Conservation (phyloP, 2,329 filamentous ascomycete species). For the Cadophora sp. region DNA sequence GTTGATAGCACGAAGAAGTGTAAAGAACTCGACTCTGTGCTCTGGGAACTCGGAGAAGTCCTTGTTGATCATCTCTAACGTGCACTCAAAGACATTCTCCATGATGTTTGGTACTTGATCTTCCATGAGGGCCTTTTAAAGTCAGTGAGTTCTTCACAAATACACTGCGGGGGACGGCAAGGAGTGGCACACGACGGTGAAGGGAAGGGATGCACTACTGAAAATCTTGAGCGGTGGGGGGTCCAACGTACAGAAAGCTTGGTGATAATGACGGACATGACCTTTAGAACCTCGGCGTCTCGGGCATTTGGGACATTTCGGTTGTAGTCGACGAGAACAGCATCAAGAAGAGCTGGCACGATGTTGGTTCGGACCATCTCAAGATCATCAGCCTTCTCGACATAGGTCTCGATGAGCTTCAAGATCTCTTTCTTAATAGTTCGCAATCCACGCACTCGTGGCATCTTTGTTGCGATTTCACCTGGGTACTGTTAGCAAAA, state of each 20-base stretch:
- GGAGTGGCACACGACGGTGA: slow-evolving; percentile 30
- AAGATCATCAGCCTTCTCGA: slow-evolving; percentile 96
- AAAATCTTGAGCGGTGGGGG: slow-evolving; percentile 54
- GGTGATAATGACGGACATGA: slow-evolving; percentile 96
- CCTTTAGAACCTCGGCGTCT: slow-evolving; percentile 94
- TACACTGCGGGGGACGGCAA: neutral
- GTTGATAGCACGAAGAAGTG: slow-evolving; percentile 93
- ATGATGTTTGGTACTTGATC: slow-evolving; percentile 97
- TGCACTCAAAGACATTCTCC: slow-evolving; percentile 99
- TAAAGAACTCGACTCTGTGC: slow-evolving; percentile 99
- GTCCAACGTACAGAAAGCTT: slow-evolving; percentile 88
- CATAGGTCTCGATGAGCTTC: slow-evolving; percentile 97
- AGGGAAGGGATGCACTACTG: slow-evolving; percentile 48
- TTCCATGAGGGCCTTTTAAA: slow-evolving; percentile 83
- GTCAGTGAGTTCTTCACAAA: slow-evolving; percentile 43
- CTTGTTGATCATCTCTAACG: slow-evolving; percentile 99
- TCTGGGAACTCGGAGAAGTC: slow-evolving; percentile 99
- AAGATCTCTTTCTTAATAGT: slow-evolving; percentile 99
- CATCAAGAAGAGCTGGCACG: slow-evolving; percentile 93
- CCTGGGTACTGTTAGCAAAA: slow-evolving; percentile 57
- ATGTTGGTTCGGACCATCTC: slow-evolving; percentile 93
- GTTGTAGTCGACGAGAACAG: slow-evolving; percentile 94
- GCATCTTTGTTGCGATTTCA: slow-evolving; percentile 95
- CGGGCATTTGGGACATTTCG: slow-evolving; percentile 94
- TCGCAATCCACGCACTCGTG: slow-evolving; percentile 89